These are phyloP conservation scores for Helicocarpus griseus DNA, from an alignment of 2,329 filamentous ascomycete genomes.

Conservation along the genomic window DNA sequence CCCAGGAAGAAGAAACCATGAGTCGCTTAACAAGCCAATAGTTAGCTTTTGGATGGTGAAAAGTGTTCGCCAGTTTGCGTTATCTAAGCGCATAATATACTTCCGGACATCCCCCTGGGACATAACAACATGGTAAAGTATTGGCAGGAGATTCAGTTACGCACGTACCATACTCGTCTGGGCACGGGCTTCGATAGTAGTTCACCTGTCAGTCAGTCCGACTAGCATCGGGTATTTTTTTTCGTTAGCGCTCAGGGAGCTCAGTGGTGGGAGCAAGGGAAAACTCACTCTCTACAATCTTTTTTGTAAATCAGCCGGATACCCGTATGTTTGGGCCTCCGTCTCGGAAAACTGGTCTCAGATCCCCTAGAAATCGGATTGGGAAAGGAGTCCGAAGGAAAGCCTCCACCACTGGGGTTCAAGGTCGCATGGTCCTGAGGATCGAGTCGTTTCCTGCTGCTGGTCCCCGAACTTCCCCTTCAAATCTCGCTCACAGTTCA, in stretches of 20 bases:
- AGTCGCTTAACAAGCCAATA: too few species aligned
- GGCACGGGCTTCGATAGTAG: background rate
- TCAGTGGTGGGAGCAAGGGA: background rate
- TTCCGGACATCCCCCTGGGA: too few species aligned
- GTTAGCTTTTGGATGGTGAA: too few species aligned
- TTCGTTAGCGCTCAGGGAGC: background rate
- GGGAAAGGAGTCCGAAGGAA: background rate
- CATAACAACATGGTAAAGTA: too few species aligned
- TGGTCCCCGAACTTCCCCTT: background rate
- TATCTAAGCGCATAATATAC: too few species aligned
- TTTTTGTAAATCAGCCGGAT: background rate
- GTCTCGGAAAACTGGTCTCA: too few species aligned
- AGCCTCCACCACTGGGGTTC: background rate
- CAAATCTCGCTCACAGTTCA: background rate
- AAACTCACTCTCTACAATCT: background rate
- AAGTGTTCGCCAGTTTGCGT: too few species aligned
- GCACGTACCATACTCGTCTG: background rate
- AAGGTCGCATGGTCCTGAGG: background rate
- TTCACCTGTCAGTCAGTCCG: background rate
- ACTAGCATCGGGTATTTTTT: background rate
- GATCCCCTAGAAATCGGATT: too few species aligned
- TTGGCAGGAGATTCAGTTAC: too few species aligned
- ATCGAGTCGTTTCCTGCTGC: background rate
- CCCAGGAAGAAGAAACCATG: too few species aligned
- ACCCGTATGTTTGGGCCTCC: background rate